These are phyloP conservation scores for Nymphaea colorata DNA, from an alignment of 164 flowering plant genomes.

Conservation along the genomic window DNA sequence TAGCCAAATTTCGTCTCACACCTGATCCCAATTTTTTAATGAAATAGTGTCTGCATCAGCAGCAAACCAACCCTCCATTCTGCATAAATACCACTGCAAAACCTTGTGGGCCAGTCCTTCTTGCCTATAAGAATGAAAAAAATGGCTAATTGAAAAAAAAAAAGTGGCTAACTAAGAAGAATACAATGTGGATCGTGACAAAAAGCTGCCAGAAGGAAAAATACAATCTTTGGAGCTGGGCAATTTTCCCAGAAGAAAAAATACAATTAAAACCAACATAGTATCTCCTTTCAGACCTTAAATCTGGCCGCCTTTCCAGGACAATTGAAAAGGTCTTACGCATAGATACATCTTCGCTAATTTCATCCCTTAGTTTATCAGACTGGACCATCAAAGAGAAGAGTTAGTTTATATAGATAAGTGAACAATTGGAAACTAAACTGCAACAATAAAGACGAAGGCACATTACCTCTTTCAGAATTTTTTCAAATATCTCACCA, in stretches of 20 bases:
- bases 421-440: neutral
- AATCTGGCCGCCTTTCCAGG: constrained; percentile 67
- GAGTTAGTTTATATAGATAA: neutral
- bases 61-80: constrained; percentile 99
- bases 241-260: neutral
- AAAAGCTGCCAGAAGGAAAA: neutral
- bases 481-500: constrained; percentile 63
- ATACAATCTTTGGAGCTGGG: neutral
- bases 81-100: constrained; percentile 92
- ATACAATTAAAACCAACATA: neutral
- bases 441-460: neutral
- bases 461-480: constrained; percentile 57
- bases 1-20: constrained; percentile 3
- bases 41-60: constrained; percentile 94
- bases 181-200: neutral
- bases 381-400: constrained; percentile 35
- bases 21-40: constrained; percentile 87
- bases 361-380: constrained; percentile 54
- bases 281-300: constrained; percentile 36
- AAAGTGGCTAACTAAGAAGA: neutral
- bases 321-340: constrained; percentile 53
- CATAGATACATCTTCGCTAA: constrained; percentile 68
- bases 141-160: too few relatives aligned
- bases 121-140: constrained; percentile 33
- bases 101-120: constrained; percentile 84